Evolutionary conservation across 2,329 filamentous ascomycete species (phyloP), one percentile per base, ranked within the genome.

Genomic region (Sclerotinia minor): DNA sequence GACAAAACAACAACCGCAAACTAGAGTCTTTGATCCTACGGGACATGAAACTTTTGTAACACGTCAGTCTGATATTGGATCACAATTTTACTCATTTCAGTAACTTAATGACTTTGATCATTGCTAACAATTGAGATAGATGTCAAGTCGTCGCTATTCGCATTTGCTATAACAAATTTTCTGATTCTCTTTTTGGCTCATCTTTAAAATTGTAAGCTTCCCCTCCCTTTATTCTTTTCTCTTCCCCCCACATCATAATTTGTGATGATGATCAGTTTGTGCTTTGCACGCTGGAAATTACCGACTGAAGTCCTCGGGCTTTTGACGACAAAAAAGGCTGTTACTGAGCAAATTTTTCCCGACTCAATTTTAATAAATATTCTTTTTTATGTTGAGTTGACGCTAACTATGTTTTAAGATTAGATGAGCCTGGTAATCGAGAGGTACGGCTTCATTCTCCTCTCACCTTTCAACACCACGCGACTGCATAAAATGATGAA

Each of bases 1-100:
- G 92, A 94, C 88, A 92, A 81, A 79, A 79, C 83, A 82, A 84
- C 85, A 89, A 92, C 90, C 90, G 86, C 89, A 89, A 94, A 94
- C 91, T 96, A 96, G 92, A 96, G 92, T 96, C 92, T 96, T 95
- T 95, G 92, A 96, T 88, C 90, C 83, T 79, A 79, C 79, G 84
- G 87, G 84, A 82, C 85, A 89, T 94, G 91, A 94, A 94, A 94
- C 89, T 87, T 84, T 74, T 87, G 88, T 92, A 89, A 87, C 89
- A 94, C 91, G 91, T 95, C 92, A 95, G 92, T 92, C 92, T 95
- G 92, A 95, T 80, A 78, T 78, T 69, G 41, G 63, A 63, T 69
- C 38, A 65, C 45, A 24, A 59, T 41, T 49, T 38, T 15, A 38
- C 50, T 53, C 32, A 47, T 38, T 66, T 17, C 8, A 26, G 45